Evolutionary conservation across 1,284 basidiomycete genomes (phyloP).

Genomic region (Fistulinella cinereoalba): DNA sequence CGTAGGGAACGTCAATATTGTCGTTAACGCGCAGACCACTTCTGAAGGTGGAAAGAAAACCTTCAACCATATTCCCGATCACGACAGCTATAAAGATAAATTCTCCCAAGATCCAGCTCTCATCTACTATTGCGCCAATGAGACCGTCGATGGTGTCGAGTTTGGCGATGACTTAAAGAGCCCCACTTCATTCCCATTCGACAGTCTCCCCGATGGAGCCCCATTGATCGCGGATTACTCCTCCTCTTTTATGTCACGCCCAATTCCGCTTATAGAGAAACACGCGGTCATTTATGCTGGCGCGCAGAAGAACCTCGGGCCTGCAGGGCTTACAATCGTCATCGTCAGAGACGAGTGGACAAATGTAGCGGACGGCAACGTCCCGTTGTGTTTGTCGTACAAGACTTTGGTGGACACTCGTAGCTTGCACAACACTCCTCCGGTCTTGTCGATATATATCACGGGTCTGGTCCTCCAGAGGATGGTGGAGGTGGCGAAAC

Average conservation of each 20-base stretch:
- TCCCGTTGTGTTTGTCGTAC: slow-evolving; percentile 84
- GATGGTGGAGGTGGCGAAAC: slow-evolving; percentile 43
- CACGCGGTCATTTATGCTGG: slow-evolving; percentile 96
- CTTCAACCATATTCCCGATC: slow-evolving; percentile 81
- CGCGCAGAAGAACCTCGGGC: slow-evolving; percentile 99
- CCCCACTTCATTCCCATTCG: slow-evolving; percentile 81
- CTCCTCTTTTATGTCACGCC: slow-evolving; percentile 96
- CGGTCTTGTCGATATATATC: slow-evolving; percentile 91
- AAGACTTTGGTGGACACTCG: slow-evolving; percentile 74
- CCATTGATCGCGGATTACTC: slow-evolving; percentile 96
- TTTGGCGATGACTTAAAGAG: slow-evolving; percentile 61
- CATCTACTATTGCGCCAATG: slow-evolving; percentile 99
- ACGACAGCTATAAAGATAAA: slow-evolving; percentile 70
- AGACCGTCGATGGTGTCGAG: slow-evolving; percentile 96
- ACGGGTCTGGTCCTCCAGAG: slow-evolving; percentile 83
- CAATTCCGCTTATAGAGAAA: slow-evolving; percentile 82
- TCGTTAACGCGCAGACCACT: slow-evolving; percentile 61
- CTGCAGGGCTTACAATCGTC: slow-evolving; percentile 88
- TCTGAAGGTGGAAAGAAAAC: slow-evolving; percentile 60
- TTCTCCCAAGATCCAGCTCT: slow-evolving; percentile 82
- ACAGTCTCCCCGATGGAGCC: slow-evolving; percentile 59
- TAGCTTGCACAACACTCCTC: slow-evolving; percentile 94
- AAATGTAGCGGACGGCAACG: slow-evolving; percentile 60
- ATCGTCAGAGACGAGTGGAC: slow-evolving; percentile 93
- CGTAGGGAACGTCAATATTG: slow-evolving; percentile 60